A percentile compares a stretch with the other conserved stretches of the same genome.
These are phyloP conservation scores for Carex cristatella DNA, from an alignment of 176 grass and related monocot genomes.

Conservation along the genomic window DNA sequence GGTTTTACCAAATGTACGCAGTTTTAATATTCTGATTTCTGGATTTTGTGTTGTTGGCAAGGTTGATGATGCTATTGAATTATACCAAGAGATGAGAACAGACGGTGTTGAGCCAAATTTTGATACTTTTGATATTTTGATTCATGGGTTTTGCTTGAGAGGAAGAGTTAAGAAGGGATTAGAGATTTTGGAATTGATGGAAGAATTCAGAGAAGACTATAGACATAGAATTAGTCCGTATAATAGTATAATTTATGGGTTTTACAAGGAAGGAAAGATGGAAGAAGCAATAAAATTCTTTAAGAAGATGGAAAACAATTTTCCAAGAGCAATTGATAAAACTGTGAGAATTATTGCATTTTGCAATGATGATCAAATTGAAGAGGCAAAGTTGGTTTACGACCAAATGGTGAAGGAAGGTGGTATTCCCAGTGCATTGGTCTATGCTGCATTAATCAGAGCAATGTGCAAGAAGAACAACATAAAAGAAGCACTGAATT, in stretches of 20 bases:
- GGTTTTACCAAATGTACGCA: slow-evolving; percentile 33
- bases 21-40: slow-evolving; percentile 31
- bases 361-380: slow-evolving; percentile 18
- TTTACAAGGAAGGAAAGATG: slow-evolving; percentile 21
- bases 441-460: slow-evolving; percentile 28
- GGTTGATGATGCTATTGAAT: slow-evolving; percentile 13
- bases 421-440: slow-evolving; percentile 26
- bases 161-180: slow-evolving; percentile 24
- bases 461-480: slow-evolving; percentile 21
- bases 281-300: slow-evolving; percentile 28
- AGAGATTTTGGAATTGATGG: slow-evolving; percentile 27
- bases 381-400: slow-evolving; percentile 27
- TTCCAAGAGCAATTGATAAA: slow-evolving; percentile 28
- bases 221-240: slow-evolving; percentile 30
- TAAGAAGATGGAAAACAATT: slow-evolving; percentile 30
- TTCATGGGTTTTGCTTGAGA: slow-evolving; percentile 25
- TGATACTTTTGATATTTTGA: slow-evolving; percentile 36
- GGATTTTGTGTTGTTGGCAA: slow-evolving; percentile 28
- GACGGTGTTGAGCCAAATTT: slow-evolving; percentile 35
- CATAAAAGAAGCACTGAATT: slow-evolving; percentile 29
- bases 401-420: slow-evolving; percentile 29
- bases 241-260: slow-evolving; percentile 34
- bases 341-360: slow-evolving; percentile 25
- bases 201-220: slow-evolving; percentile 26
- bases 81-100: slow-evolving; percentile 27